Evolutionary conservation across 2,329 filamentous ascomycete genomes (phyloP).

Genomic region (Colletotrichum karsti): DNA sequence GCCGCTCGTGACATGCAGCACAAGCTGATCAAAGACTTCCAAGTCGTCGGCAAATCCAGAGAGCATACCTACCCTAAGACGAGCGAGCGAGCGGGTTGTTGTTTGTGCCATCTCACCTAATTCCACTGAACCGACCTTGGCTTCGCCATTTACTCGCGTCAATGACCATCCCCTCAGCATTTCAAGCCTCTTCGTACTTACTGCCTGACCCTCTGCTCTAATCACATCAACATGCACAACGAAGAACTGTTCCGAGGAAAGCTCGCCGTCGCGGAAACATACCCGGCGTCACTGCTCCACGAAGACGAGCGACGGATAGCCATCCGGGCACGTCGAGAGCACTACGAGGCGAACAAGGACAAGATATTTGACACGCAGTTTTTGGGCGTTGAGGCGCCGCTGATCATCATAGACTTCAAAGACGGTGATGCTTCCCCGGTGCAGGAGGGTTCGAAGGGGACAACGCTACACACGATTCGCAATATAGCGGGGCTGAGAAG

Average conservation of each 20-base stretch:
- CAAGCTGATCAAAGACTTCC: too few relatives aligned
- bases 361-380: background rate
- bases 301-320: background rate
- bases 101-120: too few relatives aligned
- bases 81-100: too few relatives aligned
- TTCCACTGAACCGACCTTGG: too few relatives aligned
- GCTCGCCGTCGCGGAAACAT: conserved; percentile 5
- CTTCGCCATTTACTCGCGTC: too few relatives aligned
- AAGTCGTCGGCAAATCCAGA: too few relatives aligned
- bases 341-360: conserved; percentile 1
- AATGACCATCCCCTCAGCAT: too few relatives aligned
- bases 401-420: conserved; percentile 13
- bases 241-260: background rate
- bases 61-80: too few relatives aligned
- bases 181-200: too few relatives aligned
- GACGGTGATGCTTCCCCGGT: background rate
- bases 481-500: background rate
- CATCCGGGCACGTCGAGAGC: background rate
- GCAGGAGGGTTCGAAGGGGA: background rate
- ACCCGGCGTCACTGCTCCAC: conserved; percentile 5
- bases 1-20: too few relatives aligned
- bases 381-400: background rate
- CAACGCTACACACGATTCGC: background rate
- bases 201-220: background rate
- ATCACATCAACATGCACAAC: background rate